A percentile compares a stretch with the other conserved stretches of the same genome.
Conservation (phyloP, 2,329 filamentous ascomycete genomes). For the Pyrenophora graminea region DNA sequence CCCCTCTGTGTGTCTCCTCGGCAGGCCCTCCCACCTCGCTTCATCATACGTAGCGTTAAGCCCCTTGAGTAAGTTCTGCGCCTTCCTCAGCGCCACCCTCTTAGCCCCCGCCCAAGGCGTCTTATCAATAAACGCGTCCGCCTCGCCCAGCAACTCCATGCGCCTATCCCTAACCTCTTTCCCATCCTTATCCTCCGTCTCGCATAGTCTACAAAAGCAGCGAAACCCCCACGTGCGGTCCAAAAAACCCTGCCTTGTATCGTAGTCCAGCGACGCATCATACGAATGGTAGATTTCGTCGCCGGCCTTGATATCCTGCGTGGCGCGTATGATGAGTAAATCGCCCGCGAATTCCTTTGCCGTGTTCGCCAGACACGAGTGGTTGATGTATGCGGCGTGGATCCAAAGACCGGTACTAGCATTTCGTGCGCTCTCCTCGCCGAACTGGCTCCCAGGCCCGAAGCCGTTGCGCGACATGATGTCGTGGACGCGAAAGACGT, state of each 20-base stretch:
- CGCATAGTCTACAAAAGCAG: constrained; percentile 49
- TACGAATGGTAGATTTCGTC: constrained; percentile 34
- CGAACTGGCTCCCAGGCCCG: constrained; percentile 39
- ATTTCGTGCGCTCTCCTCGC: constrained; percentile 26
- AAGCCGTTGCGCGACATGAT: constrained; percentile 55
- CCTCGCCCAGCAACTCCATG: constrained; percentile 28
- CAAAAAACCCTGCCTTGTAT: constrained; percentile 38
- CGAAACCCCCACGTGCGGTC: constrained; percentile 48
- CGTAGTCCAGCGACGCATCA: constrained; percentile 41
- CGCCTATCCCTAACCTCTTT: constrained; percentile 27
- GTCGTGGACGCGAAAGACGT: constrained; percentile 55
- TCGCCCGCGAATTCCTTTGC: constrained; percentile 49
- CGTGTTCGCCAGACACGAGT: constrained; percentile 50
- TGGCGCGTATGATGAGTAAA: constrained; percentile 48
- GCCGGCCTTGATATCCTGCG: constrained; percentile 31
- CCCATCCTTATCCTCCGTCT: constrained; percentile 36
- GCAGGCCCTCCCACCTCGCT: constrained; percentile 24
- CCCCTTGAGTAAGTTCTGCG: constrained; percentile 24
- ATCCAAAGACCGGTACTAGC: constrained; percentile 48
- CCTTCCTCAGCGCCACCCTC: constrained; percentile 28
- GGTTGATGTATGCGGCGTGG: constrained; percentile 50
- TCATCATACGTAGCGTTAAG: constrained; percentile 34
- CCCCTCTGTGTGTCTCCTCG: constrained; percentile 16
- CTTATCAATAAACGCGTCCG: constrained; percentile 30
- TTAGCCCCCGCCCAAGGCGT: constrained; percentile 37